Evolutionary conservation across 2,329 filamentous ascomycete genomes (phyloP).

Genomic region (Neonectria magnoliae): DNA sequence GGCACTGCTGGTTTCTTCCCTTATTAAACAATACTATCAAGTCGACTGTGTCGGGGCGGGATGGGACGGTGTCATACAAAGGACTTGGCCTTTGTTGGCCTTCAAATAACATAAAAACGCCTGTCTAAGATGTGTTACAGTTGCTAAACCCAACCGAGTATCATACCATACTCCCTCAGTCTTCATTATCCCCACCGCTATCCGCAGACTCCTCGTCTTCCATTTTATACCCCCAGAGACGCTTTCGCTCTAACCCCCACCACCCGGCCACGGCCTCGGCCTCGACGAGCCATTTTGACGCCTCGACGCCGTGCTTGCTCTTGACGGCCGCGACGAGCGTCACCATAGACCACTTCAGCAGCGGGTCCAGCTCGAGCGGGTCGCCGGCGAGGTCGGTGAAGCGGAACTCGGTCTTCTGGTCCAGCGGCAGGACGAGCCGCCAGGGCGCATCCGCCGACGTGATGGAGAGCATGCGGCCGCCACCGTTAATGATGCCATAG

Average conservation of each 20-base stretch:
- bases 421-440: conserved; percentile 47
- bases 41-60: too few relatives aligned
- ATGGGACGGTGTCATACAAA: background rate
- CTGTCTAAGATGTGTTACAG: background rate
- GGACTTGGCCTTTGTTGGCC: background rate
- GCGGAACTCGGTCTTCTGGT: conserved; percentile 45
- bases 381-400: conserved; percentile 47
- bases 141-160: background rate
- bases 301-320: conserved; percentile 27
- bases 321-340: conserved; percentile 36
- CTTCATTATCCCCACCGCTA: background rate
- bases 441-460: conserved; percentile 46
- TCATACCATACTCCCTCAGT: background rate
- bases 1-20: too few relatives aligned
- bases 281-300: conserved; percentile 43
- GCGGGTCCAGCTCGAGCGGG: conserved; percentile 41
- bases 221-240: conserved; percentile 35
- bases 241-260: conserved; percentile 37
- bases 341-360: conserved; percentile 42
- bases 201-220: background rate
- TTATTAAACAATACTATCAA: too few relatives aligned
- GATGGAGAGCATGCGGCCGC: conserved; percentile 46
- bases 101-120: background rate
- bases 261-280: conserved; percentile 36
- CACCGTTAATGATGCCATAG: conserved; percentile 48